Base-by-base conservation (phyloP, 805 yeast genomes). In the Saccharomycopsis sp. region DNA sequence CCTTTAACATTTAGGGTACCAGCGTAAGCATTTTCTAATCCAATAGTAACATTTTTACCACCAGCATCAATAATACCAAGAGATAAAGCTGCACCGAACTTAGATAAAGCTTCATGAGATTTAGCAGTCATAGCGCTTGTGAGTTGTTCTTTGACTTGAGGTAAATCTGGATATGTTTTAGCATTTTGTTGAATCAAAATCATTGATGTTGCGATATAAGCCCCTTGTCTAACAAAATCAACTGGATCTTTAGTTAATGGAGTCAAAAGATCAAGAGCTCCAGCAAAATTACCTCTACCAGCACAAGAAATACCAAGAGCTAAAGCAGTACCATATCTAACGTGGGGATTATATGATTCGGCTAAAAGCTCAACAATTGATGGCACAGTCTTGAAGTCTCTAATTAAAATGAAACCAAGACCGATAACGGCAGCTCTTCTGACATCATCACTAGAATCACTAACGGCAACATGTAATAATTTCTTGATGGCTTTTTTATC, bases 61-160 rank as follows among this genome's bases (percentile, higher is more conserved):
- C 98, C 96, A 9, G 97, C 98, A 64, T 92, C 96, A 58, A 92
- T 79, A 49, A 92, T 89, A 60, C 98, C 98, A 65, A 89, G 96
- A 12, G 95, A 89, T 37, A 92, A 65, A 14, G 96, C 85, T 23
- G 97, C 96, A 57, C 98, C 98, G 62, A 89, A 92, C 64, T 87
- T 88, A 30, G 97, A 96, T 61, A 92, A 72, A 3, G 95, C 95
- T 62, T 89, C 98, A 61, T 89, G 96, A 52, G 85, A 94, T 61
- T 89, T 92, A 54, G 80, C 83, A 20, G 79, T 66, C 42, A 89
- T 73, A n/a, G 84, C 79, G 43, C 73, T 75, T 36, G 87, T 79
- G 49, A 81, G 76, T 36, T 72, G 70, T 53, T 83, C 82, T 55
- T 79, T 83, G 51, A 86, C 70, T 29, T 77, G 76, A 49, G 76